phyloP scores from a whole-genome alignment of 352 stramenopile genomes.

The Globisporangium abappressorium region DNA sequence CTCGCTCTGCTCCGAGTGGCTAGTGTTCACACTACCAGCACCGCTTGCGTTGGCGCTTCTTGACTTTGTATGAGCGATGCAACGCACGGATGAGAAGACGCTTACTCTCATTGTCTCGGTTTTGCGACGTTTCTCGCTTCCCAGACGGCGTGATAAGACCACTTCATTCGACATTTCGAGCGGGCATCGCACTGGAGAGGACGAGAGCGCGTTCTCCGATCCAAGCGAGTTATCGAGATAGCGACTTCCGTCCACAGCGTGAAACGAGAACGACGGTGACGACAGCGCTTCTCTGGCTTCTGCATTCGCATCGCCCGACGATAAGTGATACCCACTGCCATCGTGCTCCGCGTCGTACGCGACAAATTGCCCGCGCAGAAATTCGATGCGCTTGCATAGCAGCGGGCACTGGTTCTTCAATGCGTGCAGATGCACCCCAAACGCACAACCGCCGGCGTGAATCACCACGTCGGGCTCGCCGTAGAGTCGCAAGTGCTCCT shows the following conservation, averaged over 20 bases:
- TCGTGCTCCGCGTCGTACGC: slow-evolving; percentile 4
- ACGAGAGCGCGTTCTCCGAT: slow-evolving; percentile 15
- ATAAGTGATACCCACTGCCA: background rate
- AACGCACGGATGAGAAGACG: slow-evolving; percentile 5
- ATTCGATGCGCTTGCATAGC: slow-evolving; percentile 34
- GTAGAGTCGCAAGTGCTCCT: background rate
- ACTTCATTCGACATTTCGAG: background rate
- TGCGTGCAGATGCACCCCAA: slow-evolving; percentile 36
- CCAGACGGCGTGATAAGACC: background rate
- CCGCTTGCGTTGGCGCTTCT: background rate
- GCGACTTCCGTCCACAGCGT: slow-evolving; percentile 1
- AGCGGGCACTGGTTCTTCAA: slow-evolving; percentile 33
- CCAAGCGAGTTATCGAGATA: slow-evolving; percentile 4
- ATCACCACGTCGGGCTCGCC: slow-evolving; percentile 38
- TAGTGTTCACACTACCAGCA: background rate
- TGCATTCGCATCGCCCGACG: background rate
- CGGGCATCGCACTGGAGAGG: background rate
- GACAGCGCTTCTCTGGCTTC: background rate
- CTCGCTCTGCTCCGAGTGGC: background rate
- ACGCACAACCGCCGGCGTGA: slow-evolving; percentile 47
- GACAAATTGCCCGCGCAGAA: slow-evolving; percentile 19
- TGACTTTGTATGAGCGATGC: slow-evolving; percentile 2
- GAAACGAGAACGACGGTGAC: slow-evolving; percentile 1
- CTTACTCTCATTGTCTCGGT: background rate
- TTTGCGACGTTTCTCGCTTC: background rate